Base-by-base conservation (phyloP, 1,284 basidiomycete species). In the Fomes fomentarius region DNA sequence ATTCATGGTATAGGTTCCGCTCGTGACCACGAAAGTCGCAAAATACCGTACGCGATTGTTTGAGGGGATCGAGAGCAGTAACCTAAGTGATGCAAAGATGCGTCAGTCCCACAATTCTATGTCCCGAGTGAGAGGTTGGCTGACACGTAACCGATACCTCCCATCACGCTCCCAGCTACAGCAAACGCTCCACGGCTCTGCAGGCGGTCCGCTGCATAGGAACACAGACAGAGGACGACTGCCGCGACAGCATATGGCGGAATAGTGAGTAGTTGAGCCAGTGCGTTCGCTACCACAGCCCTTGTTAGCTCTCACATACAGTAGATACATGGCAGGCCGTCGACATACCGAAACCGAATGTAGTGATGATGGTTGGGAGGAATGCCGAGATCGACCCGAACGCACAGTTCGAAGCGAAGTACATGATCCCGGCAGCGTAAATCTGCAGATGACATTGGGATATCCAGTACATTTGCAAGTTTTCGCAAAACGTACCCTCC, bases 341-440 rank as follows among this genome's bases (percentile, higher is more conserved):
- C 11, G 28, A 40, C 52, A 17, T 61, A 80, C 81, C 80, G 65
- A 79, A 82, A 12, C 84, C 87, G 62, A 91, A 83, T 0, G 85
- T 87, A 45, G 79, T 80, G 56, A 93, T 84, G 64, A 94, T 93
- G 0, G 92, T 94, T 0, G 93, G 93, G 19, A 94, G 73, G 72
- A 94, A 95, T 0, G 90, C 93, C 4, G 86, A 85, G 35, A 92
- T 87, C 2, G 87, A 88, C 9, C 89, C 88, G 2, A 94, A 76
- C 1, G 87, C 85, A 48, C 86, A 82, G 69, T 95, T 95, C 54
- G 90, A 76, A 22, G 87, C 89, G 58, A 91, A 91, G 69, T 88
- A 91, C 46, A 87, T 81, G n/a, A 84, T 71, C 0, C 86, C 85
- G 19, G 78, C 85, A 7, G 74, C 60, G 58, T 88, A 89, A 14